These are phyloP conservation scores for Gamarada debralockiae DNA, from an alignment of 495 filamentous ascomycete species.

Conservation along the genomic window DNA sequence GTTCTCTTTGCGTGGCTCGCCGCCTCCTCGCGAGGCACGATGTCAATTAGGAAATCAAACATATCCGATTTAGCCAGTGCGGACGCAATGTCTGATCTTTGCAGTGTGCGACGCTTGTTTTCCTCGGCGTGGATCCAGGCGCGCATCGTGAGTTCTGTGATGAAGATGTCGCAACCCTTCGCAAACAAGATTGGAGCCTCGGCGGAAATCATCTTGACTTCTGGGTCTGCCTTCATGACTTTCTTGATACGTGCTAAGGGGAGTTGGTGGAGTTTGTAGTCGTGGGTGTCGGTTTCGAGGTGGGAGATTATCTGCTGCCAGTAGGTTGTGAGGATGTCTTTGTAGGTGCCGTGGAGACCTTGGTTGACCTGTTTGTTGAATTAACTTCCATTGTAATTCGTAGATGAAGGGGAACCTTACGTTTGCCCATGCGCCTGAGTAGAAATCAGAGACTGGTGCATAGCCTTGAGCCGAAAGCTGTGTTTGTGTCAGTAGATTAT, in stretches of 20 bases:
- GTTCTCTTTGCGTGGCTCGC: slow-evolving; percentile 73
- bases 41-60: slow-evolving; percentile 99
- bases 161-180: slow-evolving; percentile 99
- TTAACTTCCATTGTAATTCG: slow-evolving; percentile 12
- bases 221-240: slow-evolving; percentile 99
- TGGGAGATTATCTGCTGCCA: slow-evolving; percentile 98
- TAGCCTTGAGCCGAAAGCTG: slow-evolving; percentile 73
- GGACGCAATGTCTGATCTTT: slow-evolving; percentile 93
- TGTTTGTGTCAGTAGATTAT: slow-evolving; percentile 10
- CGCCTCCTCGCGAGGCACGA: slow-evolving; percentile 94
- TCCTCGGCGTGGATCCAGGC: slow-evolving; percentile 99
- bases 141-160: slow-evolving; percentile 97
- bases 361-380: slow-evolving; percentile 72
- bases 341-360: slow-evolving; percentile 87
- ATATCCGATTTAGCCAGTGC: slow-evolving; percentile 96
- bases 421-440: slow-evolving; percentile 93
- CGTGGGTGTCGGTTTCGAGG: slow-evolving; percentile 90
- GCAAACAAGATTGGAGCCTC: slow-evolving; percentile 97
- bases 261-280: slow-evolving; percentile 96
- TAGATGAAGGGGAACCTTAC: slow-evolving; percentile 42
- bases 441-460: slow-evolving; percentile 80
- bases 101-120: slow-evolving; percentile 93
- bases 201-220: slow-evolving; percentile 99
- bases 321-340: slow-evolving; percentile 95
- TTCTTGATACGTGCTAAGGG: slow-evolving; percentile 98